Evolutionary conservation across 2,329 filamentous ascomycete species (phyloP), one percentile per base, ranked within the genome.

Genomic region (Chlorencoelia australis): DNA sequence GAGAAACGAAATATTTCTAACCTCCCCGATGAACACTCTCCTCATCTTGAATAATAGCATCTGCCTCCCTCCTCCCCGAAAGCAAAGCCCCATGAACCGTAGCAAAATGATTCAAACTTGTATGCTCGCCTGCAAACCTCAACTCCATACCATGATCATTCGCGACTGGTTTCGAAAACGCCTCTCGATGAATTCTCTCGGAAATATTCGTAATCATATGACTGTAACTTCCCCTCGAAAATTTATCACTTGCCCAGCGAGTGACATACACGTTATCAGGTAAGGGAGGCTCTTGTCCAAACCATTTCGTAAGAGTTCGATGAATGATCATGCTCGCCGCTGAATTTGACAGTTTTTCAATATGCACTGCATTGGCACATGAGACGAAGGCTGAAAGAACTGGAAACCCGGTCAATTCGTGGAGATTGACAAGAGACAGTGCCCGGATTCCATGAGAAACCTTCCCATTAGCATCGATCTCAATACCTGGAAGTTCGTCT

Each of bases 111-210:
- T 27, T 32, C 13, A 22, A 11, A 24, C 30, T 16, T 4, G 18
- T 32, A 17, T 21, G 18, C 18, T 32, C 30, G 11, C 30, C 30
- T 3, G 30, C 30, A 32, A 32, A 32, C 13, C 30, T 32, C 19
- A 32, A 14, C 9, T 9, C n/a, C 5, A n/a, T 18, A 11, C 30
- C 30, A 6, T 6, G 5, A 11, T 19, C 30, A 32, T 32, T 32
- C 9, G 18, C 13, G 6, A 32, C 14, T 5, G 30, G 30, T n/a
- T 32, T 15, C 6, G 19, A 11, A 14, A 32, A 21, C 17, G 15
- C 19, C n/a, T 18, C 19, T 32, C 30, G 15, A 21, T 32, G 30
- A 11, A 19, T 11, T 13, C n/a, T 32, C 14, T 32, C 30, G 14
- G 30, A 32, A 7, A 32, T 8, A 4, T 18, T 18, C 11, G 8